These are phyloP conservation scores for Haematococcus lacustris DNA, from an alignment of 139 green algal genomes.

Conservation along the genomic window DNA sequence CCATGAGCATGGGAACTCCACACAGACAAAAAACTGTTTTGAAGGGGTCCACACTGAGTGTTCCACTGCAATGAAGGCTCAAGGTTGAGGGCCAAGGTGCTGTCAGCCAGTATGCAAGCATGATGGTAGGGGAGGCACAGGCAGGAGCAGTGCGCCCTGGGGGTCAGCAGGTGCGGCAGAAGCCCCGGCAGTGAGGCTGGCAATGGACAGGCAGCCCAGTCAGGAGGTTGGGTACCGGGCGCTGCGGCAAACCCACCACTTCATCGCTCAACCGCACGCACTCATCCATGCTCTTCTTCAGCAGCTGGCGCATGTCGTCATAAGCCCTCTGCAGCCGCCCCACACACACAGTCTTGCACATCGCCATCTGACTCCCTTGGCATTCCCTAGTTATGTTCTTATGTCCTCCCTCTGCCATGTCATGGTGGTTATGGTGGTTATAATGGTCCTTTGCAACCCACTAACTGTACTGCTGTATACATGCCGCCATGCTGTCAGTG, in stretches of 20 bases:
- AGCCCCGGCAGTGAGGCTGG: too few relatives aligned
- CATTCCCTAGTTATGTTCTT: background rate
- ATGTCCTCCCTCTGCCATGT: background rate
- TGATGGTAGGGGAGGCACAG: too few relatives aligned
- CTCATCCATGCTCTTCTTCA: conserved; percentile 40
- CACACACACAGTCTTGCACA: background rate
- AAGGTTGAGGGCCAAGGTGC: too few relatives aligned
- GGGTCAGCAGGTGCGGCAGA: too few relatives aligned
- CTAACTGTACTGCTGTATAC: background rate
- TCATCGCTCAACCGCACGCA: conserved; percentile 35
- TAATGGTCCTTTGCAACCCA: background rate
- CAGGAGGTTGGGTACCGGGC: too few relatives aligned
- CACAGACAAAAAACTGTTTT: too few relatives aligned
- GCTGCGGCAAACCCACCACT: conserved; percentile 19
- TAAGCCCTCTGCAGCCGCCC: conserved; percentile 11
- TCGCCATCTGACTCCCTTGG: background rate
- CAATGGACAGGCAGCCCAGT: too few relatives aligned
- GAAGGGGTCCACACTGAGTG: too few relatives aligned
- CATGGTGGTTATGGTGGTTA: background rate
- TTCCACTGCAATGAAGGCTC: too few relatives aligned
- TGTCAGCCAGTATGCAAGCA: too few relatives aligned
- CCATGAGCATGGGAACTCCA: too few relatives aligned
- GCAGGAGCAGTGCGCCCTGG: too few relatives aligned
- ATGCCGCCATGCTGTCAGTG: background rate
- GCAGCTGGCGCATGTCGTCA: conserved; percentile 32